These are phyloP conservation scores for Pisolithus orientalis DNA, from an alignment of 768 basidiomycete species.

Conservation along the genomic window DNA sequence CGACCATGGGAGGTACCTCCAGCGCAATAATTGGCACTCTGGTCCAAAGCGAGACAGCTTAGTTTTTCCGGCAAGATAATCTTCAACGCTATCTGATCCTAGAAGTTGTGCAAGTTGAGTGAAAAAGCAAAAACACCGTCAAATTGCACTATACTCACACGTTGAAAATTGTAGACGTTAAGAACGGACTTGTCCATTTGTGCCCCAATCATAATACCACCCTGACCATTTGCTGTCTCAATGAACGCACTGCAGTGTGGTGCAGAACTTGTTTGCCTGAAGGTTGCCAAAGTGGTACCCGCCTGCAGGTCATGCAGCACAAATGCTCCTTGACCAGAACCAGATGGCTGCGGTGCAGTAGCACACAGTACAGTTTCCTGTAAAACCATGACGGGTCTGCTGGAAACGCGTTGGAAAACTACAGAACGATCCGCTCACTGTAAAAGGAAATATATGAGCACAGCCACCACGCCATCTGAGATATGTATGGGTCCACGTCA, in stretches of 20 bases:
- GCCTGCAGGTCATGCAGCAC: conserved; percentile 79
- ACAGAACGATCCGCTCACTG: no score
- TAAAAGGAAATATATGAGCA: conserved; percentile 4
- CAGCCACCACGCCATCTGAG: conserved; percentile 14
- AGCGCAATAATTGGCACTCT: conserved; percentile 69
- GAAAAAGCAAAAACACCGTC: not conserved
- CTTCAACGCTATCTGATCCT: conserved; percentile 89
- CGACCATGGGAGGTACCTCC: conserved; percentile 87
- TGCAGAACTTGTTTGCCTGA: conserved; percentile 75
- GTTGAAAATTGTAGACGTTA: conserved; percentile 92
- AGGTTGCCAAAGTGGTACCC: conserved; percentile 69
- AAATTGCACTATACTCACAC: conserved; percentile 40
- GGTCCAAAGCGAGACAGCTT: conserved; percentile 71
- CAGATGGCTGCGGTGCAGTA: conserved; percentile 39
- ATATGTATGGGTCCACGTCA: no score
- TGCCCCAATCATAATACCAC: conserved; percentile 78
- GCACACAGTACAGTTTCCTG: conserved; percentile 68
- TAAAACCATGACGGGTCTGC: conserved; percentile 40
- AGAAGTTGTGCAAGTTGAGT: conserved; percentile 25
- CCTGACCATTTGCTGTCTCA: conserved; percentile 62
- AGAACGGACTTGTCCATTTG: conserved; percentile 86
- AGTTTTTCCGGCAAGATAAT: conserved; percentile 88
- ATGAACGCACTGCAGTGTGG: conserved; percentile 63
- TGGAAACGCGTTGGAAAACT: not conserved
- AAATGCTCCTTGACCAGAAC: conserved; percentile 56